phyloP scores from a whole-genome alignment of 805 yeast species.

The Saccharomycopsis sp. region DNA sequence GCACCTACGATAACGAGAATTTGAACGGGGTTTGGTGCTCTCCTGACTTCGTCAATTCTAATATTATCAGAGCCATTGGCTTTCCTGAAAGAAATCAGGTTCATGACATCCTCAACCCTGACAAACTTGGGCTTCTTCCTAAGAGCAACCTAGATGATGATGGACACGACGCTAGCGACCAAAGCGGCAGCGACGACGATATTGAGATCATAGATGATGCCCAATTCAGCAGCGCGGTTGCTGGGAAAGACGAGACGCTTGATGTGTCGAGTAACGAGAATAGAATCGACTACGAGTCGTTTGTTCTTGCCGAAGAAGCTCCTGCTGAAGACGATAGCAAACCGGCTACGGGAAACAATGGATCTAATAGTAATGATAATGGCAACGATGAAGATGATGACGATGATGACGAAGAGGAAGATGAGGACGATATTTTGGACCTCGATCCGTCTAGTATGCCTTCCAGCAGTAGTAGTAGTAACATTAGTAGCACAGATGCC shows the following conservation, averaged over 20 bases:
- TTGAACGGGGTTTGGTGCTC: constrained; percentile 7
- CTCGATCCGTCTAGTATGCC: no score
- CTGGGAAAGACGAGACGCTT: neutral
- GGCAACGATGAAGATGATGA: neutral
- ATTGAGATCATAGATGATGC: neutral
- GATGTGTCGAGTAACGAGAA: neutral
- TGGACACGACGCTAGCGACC: neutral
- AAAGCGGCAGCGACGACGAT: neutral
- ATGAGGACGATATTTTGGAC: neutral
- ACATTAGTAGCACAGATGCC: neutral
- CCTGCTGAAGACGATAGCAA: neutral
- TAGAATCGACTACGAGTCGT: neutral
- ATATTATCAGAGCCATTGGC: neutral
- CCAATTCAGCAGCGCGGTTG: neutral
- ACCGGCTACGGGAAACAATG: neutral
- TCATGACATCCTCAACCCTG: neutral
- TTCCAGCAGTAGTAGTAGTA: no score
- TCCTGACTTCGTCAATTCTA: neutral
- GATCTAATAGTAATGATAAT: neutral
- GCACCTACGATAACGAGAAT: neutral
- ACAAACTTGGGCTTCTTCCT: neutral
- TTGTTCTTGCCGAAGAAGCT: neutral
- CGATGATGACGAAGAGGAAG: neutral
- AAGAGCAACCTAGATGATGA: neutral
- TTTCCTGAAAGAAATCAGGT: neutral